Conservation (phyloP, 2,329 filamentous ascomycete genomes). For the Metarhizium brunneum region DNA sequence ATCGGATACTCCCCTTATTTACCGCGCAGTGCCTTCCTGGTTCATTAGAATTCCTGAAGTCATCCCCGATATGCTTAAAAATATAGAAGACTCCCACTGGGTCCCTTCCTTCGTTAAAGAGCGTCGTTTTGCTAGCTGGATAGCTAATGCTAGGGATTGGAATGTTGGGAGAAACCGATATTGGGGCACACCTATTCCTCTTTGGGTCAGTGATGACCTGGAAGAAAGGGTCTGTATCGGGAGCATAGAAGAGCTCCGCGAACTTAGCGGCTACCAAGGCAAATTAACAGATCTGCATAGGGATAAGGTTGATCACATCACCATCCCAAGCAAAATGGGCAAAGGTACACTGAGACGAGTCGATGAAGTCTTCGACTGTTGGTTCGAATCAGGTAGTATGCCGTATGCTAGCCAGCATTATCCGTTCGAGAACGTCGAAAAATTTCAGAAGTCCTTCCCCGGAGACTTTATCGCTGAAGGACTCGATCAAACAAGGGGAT, state of each 20-base stretch:
- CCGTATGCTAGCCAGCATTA: constrained; percentile 87
- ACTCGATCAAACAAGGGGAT: constrained; percentile 86
- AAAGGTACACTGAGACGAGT: constrained; percentile 75
- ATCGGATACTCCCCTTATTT: constrained; percentile 91
- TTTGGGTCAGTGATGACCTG: constrained; percentile 86
- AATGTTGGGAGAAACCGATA: constrained; percentile 90
- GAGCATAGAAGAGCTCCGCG: constrained; percentile 73
- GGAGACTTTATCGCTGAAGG: constrained; percentile 94
- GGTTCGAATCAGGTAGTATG: constrained; percentile 96
- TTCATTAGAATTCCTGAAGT: constrained; percentile 82
- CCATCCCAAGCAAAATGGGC: constrained; percentile 81
- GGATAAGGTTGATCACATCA: constrained; percentile 89
- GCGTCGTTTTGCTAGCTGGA: constrained; percentile 85
- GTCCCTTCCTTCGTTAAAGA: constrained; percentile 87
- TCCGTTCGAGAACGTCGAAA: constrained; percentile 79
- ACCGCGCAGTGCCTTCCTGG: constrained; percentile 87
- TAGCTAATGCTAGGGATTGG: constrained; percentile 86
- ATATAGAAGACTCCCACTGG: constrained; percentile 86
- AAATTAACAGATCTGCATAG: constrained; percentile 81
- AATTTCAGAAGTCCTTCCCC: constrained; percentile 73
- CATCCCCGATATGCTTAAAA: constrained; percentile 80
- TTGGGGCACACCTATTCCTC: constrained; percentile 86
- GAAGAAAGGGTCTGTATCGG: constrained; percentile 82
- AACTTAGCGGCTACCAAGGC: constrained; percentile 77
- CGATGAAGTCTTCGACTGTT: constrained; percentile 90